These are phyloP conservation scores for Cercospora beticola DNA, from an alignment of 2,329 filamentous ascomycete genomes.

Conservation along the genomic window DNA sequence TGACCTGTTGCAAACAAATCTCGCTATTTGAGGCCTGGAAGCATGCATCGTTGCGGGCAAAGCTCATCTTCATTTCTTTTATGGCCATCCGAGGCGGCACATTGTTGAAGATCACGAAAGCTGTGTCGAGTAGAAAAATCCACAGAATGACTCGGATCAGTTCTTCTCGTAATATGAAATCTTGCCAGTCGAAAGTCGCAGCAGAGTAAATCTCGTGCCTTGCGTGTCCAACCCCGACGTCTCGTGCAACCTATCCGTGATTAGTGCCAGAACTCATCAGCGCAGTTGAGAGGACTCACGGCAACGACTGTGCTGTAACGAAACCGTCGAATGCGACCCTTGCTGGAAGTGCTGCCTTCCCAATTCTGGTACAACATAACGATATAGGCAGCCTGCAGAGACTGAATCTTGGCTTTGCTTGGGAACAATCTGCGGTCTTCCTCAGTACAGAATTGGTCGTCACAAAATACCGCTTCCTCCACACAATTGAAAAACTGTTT, in stretches of 20 bases:
- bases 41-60: slow-evolving; percentile 12
- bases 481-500: slow-evolving; percentile 4
- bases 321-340: slow-evolving; percentile 9
- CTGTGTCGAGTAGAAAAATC: slow-evolving; percentile 14
- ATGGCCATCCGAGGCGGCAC: slow-evolving; percentile 13
- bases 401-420: background rate
- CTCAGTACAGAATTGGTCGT: slow-evolving; percentile 10
- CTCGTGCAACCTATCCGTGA: background rate
- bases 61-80: slow-evolving; percentile 19
- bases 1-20: slow-evolving; percentile 4
- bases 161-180: slow-evolving; percentile 10
- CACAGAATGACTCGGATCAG: slow-evolving; percentile 6
- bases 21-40: slow-evolving; percentile 7
- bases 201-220: background rate
- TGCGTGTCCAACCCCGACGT: background rate
- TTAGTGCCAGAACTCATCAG: background rate
- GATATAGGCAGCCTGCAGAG: slow-evolving; percentile 12
- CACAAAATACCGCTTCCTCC: slow-evolving; percentile 12
- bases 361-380: slow-evolving; percentile 14
- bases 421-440: slow-evolving; percentile 2
- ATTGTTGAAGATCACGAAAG: slow-evolving; percentile 16
- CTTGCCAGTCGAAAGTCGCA: slow-evolving; percentile 2
- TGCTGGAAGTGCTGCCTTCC: slow-evolving; percentile 10
- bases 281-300: background rate
- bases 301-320: slow-evolving; percentile 10